phyloP scores from a whole-genome alignment of 1,139 yeast species.

The Yamadazyma atlantica region DNA sequence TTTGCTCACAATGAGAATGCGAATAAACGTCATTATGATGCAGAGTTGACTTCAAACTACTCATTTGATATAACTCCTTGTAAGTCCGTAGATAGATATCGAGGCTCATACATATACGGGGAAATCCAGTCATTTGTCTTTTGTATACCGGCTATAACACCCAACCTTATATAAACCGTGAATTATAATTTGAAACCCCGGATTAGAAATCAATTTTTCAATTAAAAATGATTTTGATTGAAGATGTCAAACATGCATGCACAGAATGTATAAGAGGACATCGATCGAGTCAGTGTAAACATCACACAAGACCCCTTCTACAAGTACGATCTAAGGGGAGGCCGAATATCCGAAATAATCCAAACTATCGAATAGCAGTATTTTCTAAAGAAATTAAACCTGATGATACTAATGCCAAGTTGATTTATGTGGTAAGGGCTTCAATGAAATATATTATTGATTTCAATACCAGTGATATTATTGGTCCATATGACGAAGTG shows the following conservation, averaged over 20 bases:
- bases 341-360: conserved; percentile 56
- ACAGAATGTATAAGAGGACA: conserved; percentile 91
- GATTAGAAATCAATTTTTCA: background rate
- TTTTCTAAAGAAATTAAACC: conserved; percentile 44
- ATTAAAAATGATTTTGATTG: conserved; percentile 66
- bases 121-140: too few species aligned
- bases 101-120: too few species aligned
- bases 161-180: background rate
- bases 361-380: conserved; percentile 57
- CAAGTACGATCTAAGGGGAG: conserved; percentile 90
- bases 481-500: conserved; percentile 39
- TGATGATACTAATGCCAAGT: conserved; percentile 13
- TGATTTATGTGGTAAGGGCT: conserved; percentile 46
- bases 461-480: conserved; percentile 42
- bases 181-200: background rate
- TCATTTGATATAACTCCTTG: too few species aligned
- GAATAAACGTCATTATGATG: too few species aligned
- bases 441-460: conserved; percentile 53
- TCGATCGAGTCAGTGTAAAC: conserved; percentile 83
- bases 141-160: background rate
- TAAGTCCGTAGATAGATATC: too few species aligned
- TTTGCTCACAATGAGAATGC: conserved; percentile 5
- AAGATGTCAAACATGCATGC: conserved; percentile 87
- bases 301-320: conserved; percentile 72
- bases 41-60: too few species aligned